Percentiles rank a stretch among this genome's conserved stretches.
These are phyloP conservation scores for Apiospora kogelbergensis DNA, from an alignment of 2,329 filamentous ascomycete genomes.

Conservation along the genomic window DNA sequence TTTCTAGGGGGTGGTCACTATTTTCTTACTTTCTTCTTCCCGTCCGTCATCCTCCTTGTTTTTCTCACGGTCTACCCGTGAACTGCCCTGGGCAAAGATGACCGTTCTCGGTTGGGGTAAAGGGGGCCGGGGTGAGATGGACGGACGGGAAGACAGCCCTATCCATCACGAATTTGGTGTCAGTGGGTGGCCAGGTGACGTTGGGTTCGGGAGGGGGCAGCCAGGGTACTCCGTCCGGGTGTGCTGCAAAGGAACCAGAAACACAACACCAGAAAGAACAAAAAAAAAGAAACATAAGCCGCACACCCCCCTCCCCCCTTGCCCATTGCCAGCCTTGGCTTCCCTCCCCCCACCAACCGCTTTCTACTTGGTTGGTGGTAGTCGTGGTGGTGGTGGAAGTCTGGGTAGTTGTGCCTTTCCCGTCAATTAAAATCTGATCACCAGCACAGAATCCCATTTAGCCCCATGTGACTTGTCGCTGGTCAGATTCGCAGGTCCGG, in stretches of 20 bases:
- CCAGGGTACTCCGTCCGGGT: background rate
- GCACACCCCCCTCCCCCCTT: background rate
- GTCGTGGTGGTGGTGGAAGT: too few species aligned
- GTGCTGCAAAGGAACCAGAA: background rate
- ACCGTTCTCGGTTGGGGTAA: background rate
- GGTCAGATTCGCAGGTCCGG: background rate
- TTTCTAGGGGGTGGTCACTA: background rate
- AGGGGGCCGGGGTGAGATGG: background rate
- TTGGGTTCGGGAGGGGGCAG: background rate
- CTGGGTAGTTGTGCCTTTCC: background rate
- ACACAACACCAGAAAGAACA: background rate
- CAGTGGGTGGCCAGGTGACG: background rate
- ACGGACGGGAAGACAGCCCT: background rate
- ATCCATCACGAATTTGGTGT: background rate
- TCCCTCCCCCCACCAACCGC: background rate
- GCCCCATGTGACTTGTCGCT: slow-evolving; percentile 5
- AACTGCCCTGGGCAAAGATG: too few species aligned
- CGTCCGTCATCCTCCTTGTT: too few species aligned
- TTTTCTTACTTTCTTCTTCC: too few species aligned
- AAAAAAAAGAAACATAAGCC: background rate
- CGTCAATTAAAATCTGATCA: background rate
- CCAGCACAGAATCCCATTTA: background rate
- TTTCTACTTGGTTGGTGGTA: background rate
- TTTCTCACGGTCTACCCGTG: too few species aligned
- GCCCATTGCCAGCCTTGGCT: background rate